A percentile compares a stretch with the other conserved stretches of the same genome.
Evolutionary conservation across 2,329 filamentous ascomycete species (phyloP).

Genomic region (Decorospora gaudefroyi): DNA sequence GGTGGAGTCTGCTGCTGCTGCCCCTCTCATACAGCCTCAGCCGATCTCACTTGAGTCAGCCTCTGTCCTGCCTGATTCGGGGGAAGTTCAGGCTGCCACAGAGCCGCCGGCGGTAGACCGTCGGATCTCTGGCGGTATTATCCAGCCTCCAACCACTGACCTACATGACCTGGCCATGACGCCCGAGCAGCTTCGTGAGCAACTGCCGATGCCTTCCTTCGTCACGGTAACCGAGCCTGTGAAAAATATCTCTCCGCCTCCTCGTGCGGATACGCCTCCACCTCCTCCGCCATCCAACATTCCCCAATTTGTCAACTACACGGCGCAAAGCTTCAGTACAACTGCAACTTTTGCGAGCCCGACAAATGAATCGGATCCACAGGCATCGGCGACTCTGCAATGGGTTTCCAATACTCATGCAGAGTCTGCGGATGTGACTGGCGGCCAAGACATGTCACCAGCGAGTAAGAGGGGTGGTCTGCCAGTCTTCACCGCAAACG

Average conservation of each 20-base stretch:
- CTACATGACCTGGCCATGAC: conserved; percentile 40
- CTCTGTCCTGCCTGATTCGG: conserved; percentile 11
- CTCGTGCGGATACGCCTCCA: conserved; percentile 46
- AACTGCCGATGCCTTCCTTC: conserved; percentile 43
- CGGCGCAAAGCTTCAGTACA: conserved; percentile 24
- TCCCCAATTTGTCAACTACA: conserved; percentile 44
- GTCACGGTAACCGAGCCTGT: conserved; percentile 29
- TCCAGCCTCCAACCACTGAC: conserved; percentile 39
- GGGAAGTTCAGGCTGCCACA: neutral
- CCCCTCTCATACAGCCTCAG: conserved; percentile 37
- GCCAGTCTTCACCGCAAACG: conserved; percentile 55
- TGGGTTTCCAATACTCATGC: conserved; percentile 42
- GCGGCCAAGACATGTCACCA: conserved; percentile 31
- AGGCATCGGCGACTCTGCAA: conserved; percentile 30
- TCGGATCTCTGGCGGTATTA: conserved; percentile 24
- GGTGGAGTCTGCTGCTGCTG: conserved; percentile 24
- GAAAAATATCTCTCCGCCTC: conserved; percentile 31
- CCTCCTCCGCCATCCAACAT: conserved; percentile 42
- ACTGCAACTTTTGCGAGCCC: conserved; percentile 1
- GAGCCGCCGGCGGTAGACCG: conserved; percentile 11
- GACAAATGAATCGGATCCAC: conserved; percentile 13
- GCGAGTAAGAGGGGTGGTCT: conserved; percentile 50
- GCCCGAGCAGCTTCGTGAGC: conserved; percentile 44
- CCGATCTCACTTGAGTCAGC: conserved; percentile 26
- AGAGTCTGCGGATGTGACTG: conserved; percentile 9